Evolutionary conservation across 305 asterid genomes (phyloP), one percentile per base, ranked within the genome.

Genomic region (Fraxinus latifolia): DNA sequence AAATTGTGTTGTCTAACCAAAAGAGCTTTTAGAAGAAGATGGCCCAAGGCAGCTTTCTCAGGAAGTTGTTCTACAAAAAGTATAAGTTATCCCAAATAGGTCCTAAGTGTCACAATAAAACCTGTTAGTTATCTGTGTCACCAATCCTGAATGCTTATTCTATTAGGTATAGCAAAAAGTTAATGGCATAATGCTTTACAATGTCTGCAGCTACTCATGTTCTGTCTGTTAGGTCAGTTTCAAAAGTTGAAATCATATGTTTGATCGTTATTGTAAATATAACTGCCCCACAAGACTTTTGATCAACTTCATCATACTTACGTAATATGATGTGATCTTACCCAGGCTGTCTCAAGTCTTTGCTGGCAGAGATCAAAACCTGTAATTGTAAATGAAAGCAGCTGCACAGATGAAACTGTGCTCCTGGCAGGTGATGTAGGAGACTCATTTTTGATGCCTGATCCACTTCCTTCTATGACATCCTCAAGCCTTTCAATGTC

Each of bases 291-390:
- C 53, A 71, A 62, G 76, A 37, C 84, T 80, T 3, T 17, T 4
- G 60, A 70, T 58, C 58, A 82, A 73, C 55, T 76, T 76, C 25
- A 81, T 72, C 76, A 17, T 78, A 67, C 50, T 80, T 78, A 74
- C 55, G 9, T 80, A 81, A 60, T 44, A 62, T 78, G 82, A 70
- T 85, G 55, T 72, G 9, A 72, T 83, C 81, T 85, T 82, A 79
- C 65, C 82, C 93, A 96, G 99, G 98, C 98, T 60, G 96, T 96
- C 81, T 90, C 97, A 67, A 96, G 89, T 87, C 90, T 96, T 83
- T 90, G 98, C 91, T 96, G 99, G 99, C 98, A 96, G 88, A 92
- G 97, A 85, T 92, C 97, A 82, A 93, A 94, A 85, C 94, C 95
- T 60, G 92, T 90, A 17, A 44, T 74, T 19, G 92, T 91, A 72